A percentile compares a stretch with the other conserved stretches of the same genome.
These are phyloP conservation scores for Straminergon stramineum DNA, from an alignment of 225 moss, liverwort and hornwort species.

Conservation along the genomic window DNA sequence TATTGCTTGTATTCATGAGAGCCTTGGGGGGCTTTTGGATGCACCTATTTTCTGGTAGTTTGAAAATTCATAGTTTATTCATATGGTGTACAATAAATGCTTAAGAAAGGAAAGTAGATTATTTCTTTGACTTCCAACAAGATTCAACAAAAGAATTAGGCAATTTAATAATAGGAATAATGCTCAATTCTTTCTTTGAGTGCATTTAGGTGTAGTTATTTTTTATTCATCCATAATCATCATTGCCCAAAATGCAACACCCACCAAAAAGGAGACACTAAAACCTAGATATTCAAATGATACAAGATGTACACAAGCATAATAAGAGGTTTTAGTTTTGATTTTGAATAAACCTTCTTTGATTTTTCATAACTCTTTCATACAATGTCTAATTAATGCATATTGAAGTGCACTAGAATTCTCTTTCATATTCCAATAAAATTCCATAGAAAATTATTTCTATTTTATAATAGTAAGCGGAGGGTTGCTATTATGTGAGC, in stretches of 20 bases:
- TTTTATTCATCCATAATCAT: neutral
- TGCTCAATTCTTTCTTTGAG: neutral
- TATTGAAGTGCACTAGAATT: neutral
- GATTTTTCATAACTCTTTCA: neutral
- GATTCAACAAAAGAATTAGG: neutral
- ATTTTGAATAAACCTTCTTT: neutral
- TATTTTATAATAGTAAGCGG: neutral
- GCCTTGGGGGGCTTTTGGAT: rapidly evolving
- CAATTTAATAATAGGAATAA: neutral
- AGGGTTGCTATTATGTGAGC: too few species aligned
- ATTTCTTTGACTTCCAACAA: neutral
- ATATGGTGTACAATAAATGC: neutral
- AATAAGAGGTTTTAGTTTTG: neutral
- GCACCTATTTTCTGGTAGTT: neutral
- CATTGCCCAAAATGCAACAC: neutral
- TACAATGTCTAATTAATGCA: neutral
- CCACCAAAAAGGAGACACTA: neutral
- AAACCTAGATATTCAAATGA: neutral
- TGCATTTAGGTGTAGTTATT: rapidly evolving
- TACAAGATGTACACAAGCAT: neutral
- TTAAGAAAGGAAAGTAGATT: rapidly evolving
- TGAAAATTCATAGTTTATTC: neutral
- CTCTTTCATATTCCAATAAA: neutral
- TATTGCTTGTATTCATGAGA: neutral
- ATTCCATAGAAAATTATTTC: neutral